These are phyloP conservation scores for Ogataea trehaloabstinens DNA, from an alignment of 805 yeast genomes.

Conservation along the genomic window DNA sequence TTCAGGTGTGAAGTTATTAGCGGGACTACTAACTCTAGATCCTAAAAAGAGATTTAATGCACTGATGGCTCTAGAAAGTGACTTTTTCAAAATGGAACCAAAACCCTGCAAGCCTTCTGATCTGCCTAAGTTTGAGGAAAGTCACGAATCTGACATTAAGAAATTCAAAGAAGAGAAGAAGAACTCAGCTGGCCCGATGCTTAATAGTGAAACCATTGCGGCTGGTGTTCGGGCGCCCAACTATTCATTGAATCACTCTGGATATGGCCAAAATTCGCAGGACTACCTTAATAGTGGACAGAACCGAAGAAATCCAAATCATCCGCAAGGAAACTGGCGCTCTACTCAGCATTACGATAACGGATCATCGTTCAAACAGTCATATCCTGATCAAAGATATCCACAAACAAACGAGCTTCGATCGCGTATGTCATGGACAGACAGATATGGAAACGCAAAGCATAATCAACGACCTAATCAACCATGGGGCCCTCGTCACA, in stretches of 20 bases:
- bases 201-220: conserved; percentile 5
- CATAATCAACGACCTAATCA: not conserved
- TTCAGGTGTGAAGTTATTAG: conserved; percentile 54
- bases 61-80: conserved; percentile 66
- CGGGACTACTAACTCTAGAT: conserved; percentile 63
- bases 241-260: conserved; percentile 18
- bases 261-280: conserved; percentile 1
- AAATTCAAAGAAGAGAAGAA: conserved; percentile 44
- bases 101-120: conserved; percentile 52
- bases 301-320: not conserved
- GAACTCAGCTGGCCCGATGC: not conserved
- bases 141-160: conserved; percentile 84
- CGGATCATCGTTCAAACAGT: not conserved
- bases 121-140: conserved; percentile 72
- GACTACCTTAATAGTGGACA: not conserved
- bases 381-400: not conserved
- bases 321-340: not conserved
- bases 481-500: not conserved
- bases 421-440: not conserved
- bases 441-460: conserved; percentile 1
- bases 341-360: not conserved
- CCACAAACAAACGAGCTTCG: not conserved
- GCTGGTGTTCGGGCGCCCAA: conserved; percentile 11
- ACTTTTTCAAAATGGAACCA: conserved; percentile 68
- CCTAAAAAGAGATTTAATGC: conserved; percentile 79